These are phyloP conservation scores for Podochytrium sp. DNA, from an alignment of 192 early-diverging fungal genomes.

Conservation along the genomic window DNA sequence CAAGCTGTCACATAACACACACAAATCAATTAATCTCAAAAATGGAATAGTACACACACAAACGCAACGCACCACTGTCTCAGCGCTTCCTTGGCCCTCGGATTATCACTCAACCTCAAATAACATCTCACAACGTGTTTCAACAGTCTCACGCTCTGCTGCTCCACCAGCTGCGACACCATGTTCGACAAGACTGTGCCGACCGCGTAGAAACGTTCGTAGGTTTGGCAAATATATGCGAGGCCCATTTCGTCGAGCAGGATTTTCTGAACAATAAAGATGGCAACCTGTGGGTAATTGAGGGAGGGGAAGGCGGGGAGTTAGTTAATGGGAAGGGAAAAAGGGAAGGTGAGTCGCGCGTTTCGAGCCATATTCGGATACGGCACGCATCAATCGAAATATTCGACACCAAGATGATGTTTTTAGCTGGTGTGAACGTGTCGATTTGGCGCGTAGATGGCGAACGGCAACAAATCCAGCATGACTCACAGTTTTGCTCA, in stretches of 20 bases:
- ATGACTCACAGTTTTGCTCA: constrained; percentile 82
- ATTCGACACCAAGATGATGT: too few species aligned
- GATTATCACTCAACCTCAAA: constrained; percentile 90
- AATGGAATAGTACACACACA: not conserved
- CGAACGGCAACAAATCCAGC: too few species aligned
- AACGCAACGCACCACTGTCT: constrained; percentile 63
- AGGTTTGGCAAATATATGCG: constrained; percentile 86
- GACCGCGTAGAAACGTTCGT: constrained; percentile 93
- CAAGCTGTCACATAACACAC: constrained; percentile 44
- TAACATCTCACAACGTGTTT: constrained; percentile 96
- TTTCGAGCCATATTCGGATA: too few species aligned
- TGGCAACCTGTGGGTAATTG: constrained; percentile 66
- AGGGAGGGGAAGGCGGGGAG: not conserved
- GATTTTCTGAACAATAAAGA: constrained; percentile 98
- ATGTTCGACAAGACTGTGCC: constrained; percentile 93
- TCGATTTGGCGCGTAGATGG: not conserved
- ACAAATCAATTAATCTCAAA: not conserved
- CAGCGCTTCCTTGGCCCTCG: constrained; percentile 87
- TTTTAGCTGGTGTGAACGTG: too few species aligned
- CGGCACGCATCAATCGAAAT: too few species aligned
- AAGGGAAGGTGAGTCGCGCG: too few species aligned
- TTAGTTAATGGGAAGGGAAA: too few species aligned
- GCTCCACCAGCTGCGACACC: constrained; percentile 87
- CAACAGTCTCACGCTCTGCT: constrained; percentile 81
- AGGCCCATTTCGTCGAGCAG: constrained; percentile 92